Base-by-base conservation (phyloP, 345 rosid genomes). In the Boechera retrofracta region DNA sequence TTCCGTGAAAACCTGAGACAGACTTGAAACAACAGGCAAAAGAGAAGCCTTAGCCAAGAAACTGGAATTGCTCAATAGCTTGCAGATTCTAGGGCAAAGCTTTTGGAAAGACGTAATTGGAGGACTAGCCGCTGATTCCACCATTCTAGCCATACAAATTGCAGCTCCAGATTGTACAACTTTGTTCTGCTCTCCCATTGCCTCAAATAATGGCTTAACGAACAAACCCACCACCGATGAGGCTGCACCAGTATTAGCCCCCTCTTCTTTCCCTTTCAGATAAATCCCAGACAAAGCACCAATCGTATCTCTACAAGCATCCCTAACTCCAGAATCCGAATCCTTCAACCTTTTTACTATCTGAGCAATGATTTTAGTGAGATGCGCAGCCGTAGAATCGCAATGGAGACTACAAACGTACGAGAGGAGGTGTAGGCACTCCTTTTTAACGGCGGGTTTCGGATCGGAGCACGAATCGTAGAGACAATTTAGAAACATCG, bases 141-240 rank as follows among this genome's bases (percentile, higher is more conserved):
- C 91, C 95, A 93, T 84, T 86, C 84, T 93, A 31, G 93, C 95
- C 97, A 93, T 84, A 81, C 97, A 96, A 31, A 84, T 72, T 6
- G 98, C 90, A 11, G 98, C 98, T 57, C 97, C 98, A 18, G 92
- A 84, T 81, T 93, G 99, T 33, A 89, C 97, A 42, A 83, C 87
- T 76, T 90, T 96, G 76, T 89, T 91, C 87, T 96, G 99, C 77
- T 96, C 99, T 32, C 91, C 93, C 99, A 96, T 96, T 3, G 93
- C 99, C 81, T 93, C 99, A 36, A 96, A 88, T 77, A 96, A 71
- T 5, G 97, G 98, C 86, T 84, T 91, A 48, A 86, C 97, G 62
- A 93, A 96, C 79, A 96, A 45, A 24, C 87, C 96, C 48, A 93
- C 92, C 67, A 85, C 69, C 15, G 86, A 57, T 24, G 85, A 88